Conservation (phyloP, 495 filamentous ascomycete species). For the Hypoxylon lenormandii region DNA sequence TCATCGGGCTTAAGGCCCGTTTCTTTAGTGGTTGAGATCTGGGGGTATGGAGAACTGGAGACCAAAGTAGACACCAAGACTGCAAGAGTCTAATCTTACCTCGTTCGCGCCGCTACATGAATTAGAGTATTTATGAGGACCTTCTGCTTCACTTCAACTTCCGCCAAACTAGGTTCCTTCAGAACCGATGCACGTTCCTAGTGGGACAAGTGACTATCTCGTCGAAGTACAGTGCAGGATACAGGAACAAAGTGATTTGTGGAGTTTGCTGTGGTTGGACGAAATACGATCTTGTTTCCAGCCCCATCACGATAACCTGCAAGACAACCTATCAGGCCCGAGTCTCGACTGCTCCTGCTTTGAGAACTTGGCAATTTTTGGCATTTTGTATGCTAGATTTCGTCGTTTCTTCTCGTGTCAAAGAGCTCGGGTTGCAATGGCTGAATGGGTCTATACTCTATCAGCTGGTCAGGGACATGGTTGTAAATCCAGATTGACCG, state of each 20-base stretch:
- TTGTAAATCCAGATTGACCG: constrained; percentile 24
- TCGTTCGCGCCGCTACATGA: constrained; percentile 7
- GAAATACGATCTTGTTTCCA: constrained; percentile 54
- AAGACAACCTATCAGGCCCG: constrained; percentile 34
- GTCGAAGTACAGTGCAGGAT: constrained; percentile 34
- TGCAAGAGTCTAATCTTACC: neutral
- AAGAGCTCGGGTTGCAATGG: constrained; percentile 30
- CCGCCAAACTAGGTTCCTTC: constrained; percentile 24
- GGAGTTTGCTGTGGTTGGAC: constrained; percentile 56
- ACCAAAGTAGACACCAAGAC: constrained; percentile 12
- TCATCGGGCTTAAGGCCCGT: constrained; percentile 13
- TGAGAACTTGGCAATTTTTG: too few relatives aligned
- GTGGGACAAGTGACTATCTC: constrained; percentile 37
- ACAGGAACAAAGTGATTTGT: constrained; percentile 22
- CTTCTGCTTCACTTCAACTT: constrained; percentile 7
- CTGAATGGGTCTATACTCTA: constrained; percentile 27
- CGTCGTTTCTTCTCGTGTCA: constrained; percentile 16
- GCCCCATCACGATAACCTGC: constrained; percentile 45
- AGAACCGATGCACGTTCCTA: constrained; percentile 22
- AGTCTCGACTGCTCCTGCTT: constrained; percentile 21
- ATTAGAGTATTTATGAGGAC: constrained; percentile 7
- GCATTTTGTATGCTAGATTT: constrained; percentile 25
- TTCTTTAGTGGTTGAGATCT: neutral
- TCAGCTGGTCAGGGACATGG: constrained; percentile 20
- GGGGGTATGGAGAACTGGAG: too few relatives aligned